Conservation (phyloP, 1,284 basidiomycete species). For the Malassezia restricta region DNA sequence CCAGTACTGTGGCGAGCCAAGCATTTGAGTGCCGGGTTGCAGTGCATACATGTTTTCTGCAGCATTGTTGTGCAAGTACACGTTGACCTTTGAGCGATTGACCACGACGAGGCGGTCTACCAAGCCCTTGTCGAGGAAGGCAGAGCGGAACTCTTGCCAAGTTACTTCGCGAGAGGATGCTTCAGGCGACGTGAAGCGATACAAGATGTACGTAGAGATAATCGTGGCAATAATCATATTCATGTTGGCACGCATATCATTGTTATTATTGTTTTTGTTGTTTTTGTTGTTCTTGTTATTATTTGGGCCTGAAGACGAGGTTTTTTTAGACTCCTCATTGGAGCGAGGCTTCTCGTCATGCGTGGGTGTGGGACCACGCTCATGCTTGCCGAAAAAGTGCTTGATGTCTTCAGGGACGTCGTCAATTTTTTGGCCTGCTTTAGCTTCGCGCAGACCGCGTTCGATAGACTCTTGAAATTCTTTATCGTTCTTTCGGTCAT, state of each 20-base stretch:
- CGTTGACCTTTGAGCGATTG: slow-evolving; percentile 76
- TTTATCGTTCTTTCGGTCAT: slow-evolving; percentile 5
- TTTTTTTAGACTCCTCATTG: slow-evolving; percentile 17
- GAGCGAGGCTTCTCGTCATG: neutral
- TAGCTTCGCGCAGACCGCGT: slow-evolving; percentile 31
- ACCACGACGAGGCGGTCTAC: slow-evolving; percentile 89
- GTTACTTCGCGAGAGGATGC: slow-evolving; percentile 69
- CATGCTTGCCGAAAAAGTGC: slow-evolving; percentile 24
- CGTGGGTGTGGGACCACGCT: neutral
- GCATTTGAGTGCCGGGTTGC: slow-evolving; percentile 13
- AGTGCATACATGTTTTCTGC: slow-evolving; percentile 54
- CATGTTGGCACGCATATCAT: slow-evolving; percentile 36
- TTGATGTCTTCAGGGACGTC: slow-evolving; percentile 30
- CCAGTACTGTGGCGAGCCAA: slow-evolving; percentile 53
- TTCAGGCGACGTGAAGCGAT: slow-evolving; percentile 54
- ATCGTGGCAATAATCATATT: slow-evolving; percentile 38
- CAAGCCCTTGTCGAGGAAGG: slow-evolving; percentile 86
- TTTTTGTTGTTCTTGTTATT: slow-evolving; percentile 19
- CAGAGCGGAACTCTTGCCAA: slow-evolving; percentile 95
- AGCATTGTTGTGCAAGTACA: slow-evolving; percentile 69
- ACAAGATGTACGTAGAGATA: slow-evolving; percentile 60
- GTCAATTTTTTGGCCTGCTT: slow-evolving; percentile 20
- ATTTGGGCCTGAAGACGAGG: neutral
- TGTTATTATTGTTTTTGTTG: slow-evolving; percentile 16
- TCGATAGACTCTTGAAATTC: slow-evolving; percentile 31